Evolutionary conservation across 176 grass and related monocot genomes (phyloP).

Genomic region (Bromus sterilis): DNA sequence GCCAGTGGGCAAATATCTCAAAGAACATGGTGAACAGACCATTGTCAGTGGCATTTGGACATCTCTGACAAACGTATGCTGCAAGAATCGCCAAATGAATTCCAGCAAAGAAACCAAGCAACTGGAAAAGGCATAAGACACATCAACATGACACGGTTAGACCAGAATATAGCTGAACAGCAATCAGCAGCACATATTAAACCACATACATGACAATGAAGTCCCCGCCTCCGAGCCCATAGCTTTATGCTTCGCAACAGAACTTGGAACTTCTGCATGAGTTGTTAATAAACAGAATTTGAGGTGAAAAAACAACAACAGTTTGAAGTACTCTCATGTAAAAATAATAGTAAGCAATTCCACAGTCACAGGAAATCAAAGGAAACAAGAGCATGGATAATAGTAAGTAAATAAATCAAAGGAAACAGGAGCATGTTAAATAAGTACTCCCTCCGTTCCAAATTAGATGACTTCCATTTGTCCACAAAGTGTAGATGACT

Average conservation of each 20-base stretch:
- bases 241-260: conserved; percentile 61
- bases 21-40: conserved; percentile 47
- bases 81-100: conserved; percentile 62
- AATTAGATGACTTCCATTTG: too few species aligned
- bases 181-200: background rate
- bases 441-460: too few species aligned
- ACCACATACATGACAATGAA: conserved; percentile 58
- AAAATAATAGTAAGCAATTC: background rate
- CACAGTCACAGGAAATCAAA: background rate
- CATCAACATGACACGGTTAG: background rate
- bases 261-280: conserved; percentile 54
- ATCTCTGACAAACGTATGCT: conserved; percentile 53
- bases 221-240: conserved; percentile 56
- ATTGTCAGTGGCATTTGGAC: conserved; percentile 43
- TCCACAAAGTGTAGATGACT: too few species aligned
- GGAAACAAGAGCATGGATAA: background rate
- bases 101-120: conserved; percentile 69
- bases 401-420: background rate
- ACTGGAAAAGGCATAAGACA: conserved; percentile 27
- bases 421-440: background rate
- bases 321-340: background rate
- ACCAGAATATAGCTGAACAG: conserved; percentile 3
- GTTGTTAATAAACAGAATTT: background rate
- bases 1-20: conserved; percentile 57
- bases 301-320: background rate